Percentiles rank a stretch among this genome's conserved stretches.
phyloP scores from a whole-genome alignment of 2,329 filamentous ascomycete genomes.

The Fusarium ramigenum region DNA sequence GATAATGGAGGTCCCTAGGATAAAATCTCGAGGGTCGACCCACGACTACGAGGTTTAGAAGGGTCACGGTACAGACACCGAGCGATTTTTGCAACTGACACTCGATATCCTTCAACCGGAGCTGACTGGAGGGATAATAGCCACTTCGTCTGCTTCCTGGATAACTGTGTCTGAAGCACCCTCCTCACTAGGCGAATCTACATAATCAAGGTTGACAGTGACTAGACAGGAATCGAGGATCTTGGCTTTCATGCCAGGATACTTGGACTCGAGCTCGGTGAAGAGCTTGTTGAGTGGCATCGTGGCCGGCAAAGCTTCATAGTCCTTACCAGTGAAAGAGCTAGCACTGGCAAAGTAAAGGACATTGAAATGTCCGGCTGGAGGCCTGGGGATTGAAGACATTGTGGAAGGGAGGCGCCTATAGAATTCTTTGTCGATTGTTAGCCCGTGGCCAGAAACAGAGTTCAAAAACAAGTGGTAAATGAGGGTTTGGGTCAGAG shows the following conservation, averaged over 20 bases:
- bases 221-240: slow-evolving; percentile 79
- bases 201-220: slow-evolving; percentile 83
- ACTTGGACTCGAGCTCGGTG: slow-evolving; percentile 71
- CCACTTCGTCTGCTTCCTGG: slow-evolving; percentile 81
- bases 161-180: slow-evolving; percentile 61
- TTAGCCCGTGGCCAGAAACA: slow-evolving; percentile 29
- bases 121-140: slow-evolving; percentile 88
- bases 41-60: slow-evolving; percentile 15
- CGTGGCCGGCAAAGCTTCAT: slow-evolving; percentile 73
- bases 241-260: slow-evolving; percentile 73
- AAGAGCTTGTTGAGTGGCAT: slow-evolving; percentile 72
- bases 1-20: slow-evolving; percentile 1
- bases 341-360: slow-evolving; percentile 84
- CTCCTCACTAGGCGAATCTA: slow-evolving; percentile 68
- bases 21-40: not conserved
- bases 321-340: slow-evolving; percentile 74
- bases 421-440: slow-evolving; percentile 18
- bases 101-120: slow-evolving; percentile 67
- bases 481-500: slow-evolving; percentile 62
- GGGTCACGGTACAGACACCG: not conserved
- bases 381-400: slow-evolving; percentile 56
- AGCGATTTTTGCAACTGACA: slow-evolving; percentile 22
- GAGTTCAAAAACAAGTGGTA: slow-evolving; percentile 2
- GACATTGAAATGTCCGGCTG: slow-evolving; percentile 76
- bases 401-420: slow-evolving; percentile 38